Evolutionary conservation across 2,329 filamentous ascomycete genomes (phyloP).

Genomic region (Penicillium sp.): DNA sequence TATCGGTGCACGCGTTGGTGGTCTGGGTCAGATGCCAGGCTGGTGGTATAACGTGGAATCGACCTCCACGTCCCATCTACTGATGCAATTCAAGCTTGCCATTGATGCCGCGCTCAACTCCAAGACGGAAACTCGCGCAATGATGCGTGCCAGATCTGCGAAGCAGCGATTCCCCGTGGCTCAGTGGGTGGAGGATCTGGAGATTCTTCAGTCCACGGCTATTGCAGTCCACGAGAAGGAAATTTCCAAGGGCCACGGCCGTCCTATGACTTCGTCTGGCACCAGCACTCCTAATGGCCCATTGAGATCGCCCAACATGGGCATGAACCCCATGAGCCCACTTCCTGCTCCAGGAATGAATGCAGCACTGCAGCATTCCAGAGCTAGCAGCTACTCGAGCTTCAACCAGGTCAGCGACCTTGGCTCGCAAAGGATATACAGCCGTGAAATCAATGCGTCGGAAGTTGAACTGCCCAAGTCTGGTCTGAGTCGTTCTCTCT

Average conservation of each 20-base stretch:
- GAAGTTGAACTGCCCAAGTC: constrained; percentile 35
- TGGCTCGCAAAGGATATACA: constrained; percentile 41
- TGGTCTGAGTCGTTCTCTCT: constrained; percentile 42
- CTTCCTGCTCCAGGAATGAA: constrained; percentile 25
- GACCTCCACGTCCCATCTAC: constrained; percentile 62
- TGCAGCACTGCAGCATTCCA: constrained; percentile 25
- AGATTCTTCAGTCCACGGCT: constrained; percentile 61
- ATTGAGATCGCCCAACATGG: constrained; percentile 21
- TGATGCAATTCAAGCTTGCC: constrained; percentile 65
- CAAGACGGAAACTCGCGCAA: constrained; percentile 56
- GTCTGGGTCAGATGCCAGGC: constrained; percentile 68
- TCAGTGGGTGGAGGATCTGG: constrained; percentile 66
- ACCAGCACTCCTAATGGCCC: constrained; percentile 41
- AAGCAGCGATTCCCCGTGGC: constrained; percentile 68
- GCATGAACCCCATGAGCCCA: constrained; percentile 24
- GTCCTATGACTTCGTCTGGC: constrained; percentile 45
- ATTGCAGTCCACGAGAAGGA: constrained; percentile 59
- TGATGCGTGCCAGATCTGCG: constrained; percentile 66
- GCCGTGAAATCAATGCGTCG: constrained; percentile 35
- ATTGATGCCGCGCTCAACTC: constrained; percentile 63
- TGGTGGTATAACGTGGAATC: constrained; percentile 72
- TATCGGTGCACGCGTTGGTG: constrained; percentile 66
- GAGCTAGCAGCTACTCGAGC: constrained; percentile 25
- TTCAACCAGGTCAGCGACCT: constrained; percentile 36
- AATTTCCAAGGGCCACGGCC: constrained; percentile 32